Conservation (phyloP, 768 basidiomycete genomes). For the Serendipita vermifera region DNA sequence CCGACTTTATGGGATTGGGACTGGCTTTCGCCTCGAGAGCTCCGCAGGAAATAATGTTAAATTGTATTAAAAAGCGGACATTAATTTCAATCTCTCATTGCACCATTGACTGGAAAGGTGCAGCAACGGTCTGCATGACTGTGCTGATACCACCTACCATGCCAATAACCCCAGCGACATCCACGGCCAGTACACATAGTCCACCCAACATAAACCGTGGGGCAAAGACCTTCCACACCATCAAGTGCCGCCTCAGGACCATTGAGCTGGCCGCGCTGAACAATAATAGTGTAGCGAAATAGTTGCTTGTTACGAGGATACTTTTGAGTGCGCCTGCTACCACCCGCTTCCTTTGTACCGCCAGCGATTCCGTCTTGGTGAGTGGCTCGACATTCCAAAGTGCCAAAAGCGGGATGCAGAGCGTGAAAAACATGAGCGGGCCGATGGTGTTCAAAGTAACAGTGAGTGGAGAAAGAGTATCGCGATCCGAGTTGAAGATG, state of each 20-base stretch:
- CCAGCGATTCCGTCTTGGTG: slow-evolving; percentile 18
- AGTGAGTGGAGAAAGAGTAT: slow-evolving; percentile 63
- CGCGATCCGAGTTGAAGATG: slow-evolving; percentile 49
- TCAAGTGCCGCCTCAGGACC: slow-evolving; percentile 67
- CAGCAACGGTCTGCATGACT: slow-evolving; percentile 20
- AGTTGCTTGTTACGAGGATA: slow-evolving; percentile 21
- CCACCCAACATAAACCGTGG: slow-evolving; percentile 83
- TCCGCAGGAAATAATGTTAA: too few species aligned
- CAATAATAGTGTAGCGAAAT: slow-evolving; percentile 50
- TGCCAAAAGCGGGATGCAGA: slow-evolving; percentile 58
- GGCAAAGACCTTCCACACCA: slow-evolving; percentile 99
- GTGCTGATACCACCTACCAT: slow-evolving; percentile 44
- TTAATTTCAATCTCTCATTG: background rate
- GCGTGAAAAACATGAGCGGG: slow-evolving; percentile 48
- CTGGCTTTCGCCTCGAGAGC: too few species aligned
- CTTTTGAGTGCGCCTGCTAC: background rate
- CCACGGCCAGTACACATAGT: slow-evolving; percentile 51
- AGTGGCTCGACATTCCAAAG: slow-evolving; percentile 75
- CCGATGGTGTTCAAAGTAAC: slow-evolving; percentile 70
- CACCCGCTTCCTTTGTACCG: background rate
- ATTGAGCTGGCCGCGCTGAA: slow-evolving; percentile 63
- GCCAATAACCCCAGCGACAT: slow-evolving; percentile 52
- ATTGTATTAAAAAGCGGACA: too few species aligned
- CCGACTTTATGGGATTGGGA: too few species aligned
- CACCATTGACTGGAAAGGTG: background rate